Evolutionary conservation across 2,329 filamentous ascomycete species (phyloP).

Genomic region (Ophiocordyceps camponoti-floridani): DNA sequence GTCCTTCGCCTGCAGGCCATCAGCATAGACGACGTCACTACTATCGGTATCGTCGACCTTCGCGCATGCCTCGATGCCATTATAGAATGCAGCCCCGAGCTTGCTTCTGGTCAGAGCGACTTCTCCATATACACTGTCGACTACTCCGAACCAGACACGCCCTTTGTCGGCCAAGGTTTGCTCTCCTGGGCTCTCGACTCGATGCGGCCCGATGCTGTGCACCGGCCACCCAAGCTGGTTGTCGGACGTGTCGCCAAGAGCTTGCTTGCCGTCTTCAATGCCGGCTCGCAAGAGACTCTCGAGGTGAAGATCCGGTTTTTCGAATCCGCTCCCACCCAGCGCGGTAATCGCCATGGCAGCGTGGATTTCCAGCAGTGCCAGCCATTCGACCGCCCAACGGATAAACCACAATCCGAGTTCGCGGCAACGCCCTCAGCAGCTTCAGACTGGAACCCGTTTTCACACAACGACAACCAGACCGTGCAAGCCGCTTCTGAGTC

Average conservation of each 20-base stretch:
- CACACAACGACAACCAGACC: conserved; percentile 49
- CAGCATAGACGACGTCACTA: conserved; percentile 57
- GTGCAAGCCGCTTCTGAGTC: conserved; percentile 16
- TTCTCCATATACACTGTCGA: conserved; percentile 97
- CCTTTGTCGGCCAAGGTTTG: conserved; percentile 89
- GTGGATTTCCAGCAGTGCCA: conserved; percentile 5
- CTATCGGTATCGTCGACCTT: conserved; percentile 78
- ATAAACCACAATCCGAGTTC: conserved; percentile 7
- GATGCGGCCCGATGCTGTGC: conserved; percentile 17
- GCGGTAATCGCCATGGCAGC: conserved; percentile 8
- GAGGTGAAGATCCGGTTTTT: conserved; percentile 85
- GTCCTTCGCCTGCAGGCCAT: conserved; percentile 66
- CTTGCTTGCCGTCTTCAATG: conserved; percentile 64
- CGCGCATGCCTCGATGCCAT: conserved; percentile 77
- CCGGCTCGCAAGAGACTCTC: conserved; percentile 69
- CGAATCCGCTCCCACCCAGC: conserved; percentile 45
- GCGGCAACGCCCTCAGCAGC: conserved; percentile 38
- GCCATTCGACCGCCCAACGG: conserved; percentile 3
- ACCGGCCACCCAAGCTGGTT: conserved; percentile 52
- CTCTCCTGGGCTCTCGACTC: conserved; percentile 60
- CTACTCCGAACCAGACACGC: conserved; percentile 86
- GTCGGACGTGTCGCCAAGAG: conserved; percentile 86
- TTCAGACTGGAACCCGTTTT: conserved; percentile 61
- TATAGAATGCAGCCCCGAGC: conserved; percentile 62
- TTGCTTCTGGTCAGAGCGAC: conserved; percentile 51